Conservation (phyloP, 805 yeast genomes). For the Nakazawaea laoshanensis region DNA sequence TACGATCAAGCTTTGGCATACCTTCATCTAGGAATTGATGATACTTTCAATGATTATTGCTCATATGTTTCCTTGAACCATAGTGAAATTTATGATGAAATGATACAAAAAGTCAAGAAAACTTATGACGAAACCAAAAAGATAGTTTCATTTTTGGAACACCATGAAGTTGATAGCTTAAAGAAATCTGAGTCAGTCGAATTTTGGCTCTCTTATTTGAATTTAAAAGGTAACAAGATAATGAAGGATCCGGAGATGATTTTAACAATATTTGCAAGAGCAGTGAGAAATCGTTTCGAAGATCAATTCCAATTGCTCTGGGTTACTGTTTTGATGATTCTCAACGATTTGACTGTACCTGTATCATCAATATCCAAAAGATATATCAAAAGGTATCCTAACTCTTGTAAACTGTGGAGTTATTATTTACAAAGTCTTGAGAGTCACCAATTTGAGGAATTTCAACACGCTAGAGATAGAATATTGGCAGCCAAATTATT, state of each 20-base stretch:
- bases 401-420: slow-evolving; percentile 19
- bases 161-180: slow-evolving; percentile 1
- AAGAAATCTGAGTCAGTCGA: slow-evolving; percentile 7
- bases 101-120: slow-evolving; percentile 28
- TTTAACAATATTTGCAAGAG: slow-evolving; percentile 23
- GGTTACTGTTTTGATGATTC: slow-evolving; percentile 20
- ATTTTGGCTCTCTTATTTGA: slow-evolving; percentile 27
- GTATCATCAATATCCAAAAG: background rate
- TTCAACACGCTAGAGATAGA: background rate
- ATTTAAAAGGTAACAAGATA: slow-evolving; percentile 18
- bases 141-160: slow-evolving; percentile 23
- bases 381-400: slow-evolving; percentile 14
- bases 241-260: slow-evolving; percentile 10
- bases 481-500: background rate
- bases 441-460: slow-evolving; percentile 8
- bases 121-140: slow-evolving; percentile 22
- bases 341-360: slow-evolving; percentile 16
- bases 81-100: slow-evolving; percentile 21
- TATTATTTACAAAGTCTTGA: slow-evolving; percentile 18
- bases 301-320: slow-evolving; percentile 19
- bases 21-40: slow-evolving; percentile 34
- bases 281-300: slow-evolving; percentile 12
- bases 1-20: slow-evolving; percentile 23
- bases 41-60: slow-evolving; percentile 31
- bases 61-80: slow-evolving; percentile 26